Evolutionary conservation across 805 yeast genomes (phyloP), one percentile per base, ranked within the genome.

Genomic region (Starmerella ratchasimensis): DNA sequence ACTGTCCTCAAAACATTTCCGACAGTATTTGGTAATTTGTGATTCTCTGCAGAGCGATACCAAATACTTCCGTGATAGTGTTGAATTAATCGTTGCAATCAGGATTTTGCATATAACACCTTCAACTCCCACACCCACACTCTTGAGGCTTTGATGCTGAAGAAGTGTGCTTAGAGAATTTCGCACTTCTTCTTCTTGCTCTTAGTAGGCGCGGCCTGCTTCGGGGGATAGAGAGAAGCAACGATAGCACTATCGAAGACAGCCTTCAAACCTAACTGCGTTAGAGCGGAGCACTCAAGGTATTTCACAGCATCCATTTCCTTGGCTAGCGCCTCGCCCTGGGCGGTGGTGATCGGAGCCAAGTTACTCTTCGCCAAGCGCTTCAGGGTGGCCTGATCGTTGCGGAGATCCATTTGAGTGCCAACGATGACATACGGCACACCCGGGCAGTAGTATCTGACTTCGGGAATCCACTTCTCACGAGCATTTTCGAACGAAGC

Each of bases 241-340:
- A 90, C 96, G 42, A 90, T 90, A 19, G 97, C 97, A 63, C 84
- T 96, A 58, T 90, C 97, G 63, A 88, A 88, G n/a, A 88, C 95
- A 49, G 93, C 84, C 64, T 88, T 90, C 59, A 90, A 71, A 11
- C 98, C 98, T 58, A 84, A 76, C 63, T 88, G 98, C 36, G 96
- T 90, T 56, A 90, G 70, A 8, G 98, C 98, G 9, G 96, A 86
- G 62, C 98, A 88, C 63, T 88, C 98, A 31, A 88, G 94, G 61
- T 88, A 88, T 61, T 88, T 86, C 36, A 90, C 94, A 14, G 96
- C 97, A 49, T 90, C 78, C 52, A 86, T 69, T 52, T 88, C 96
- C 61, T 80, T 80, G 29, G 98, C 96, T 49, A 88, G 69, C 58
- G 80, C 77, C 54, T 83, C 94, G 53, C 97, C 98, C 62, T 74